phyloP scores from a whole-genome alignment of 371 early-diverging fungal genomes.

The Mortierella sp. region DNA sequence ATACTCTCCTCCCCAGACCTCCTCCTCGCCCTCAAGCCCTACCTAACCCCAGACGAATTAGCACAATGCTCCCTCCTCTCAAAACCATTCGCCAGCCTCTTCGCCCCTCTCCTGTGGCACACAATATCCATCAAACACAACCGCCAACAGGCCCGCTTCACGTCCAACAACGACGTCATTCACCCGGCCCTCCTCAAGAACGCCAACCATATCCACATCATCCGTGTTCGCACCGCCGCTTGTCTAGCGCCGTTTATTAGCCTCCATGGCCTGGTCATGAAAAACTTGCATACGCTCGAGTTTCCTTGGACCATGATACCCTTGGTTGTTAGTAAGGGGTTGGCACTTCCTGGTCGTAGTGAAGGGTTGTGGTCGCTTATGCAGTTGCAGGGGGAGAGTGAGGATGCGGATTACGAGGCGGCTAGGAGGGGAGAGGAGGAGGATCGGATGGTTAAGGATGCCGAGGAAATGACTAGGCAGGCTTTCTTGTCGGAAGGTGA shows the following conservation, averaged over 20 bases:
- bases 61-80: slow-evolving; percentile 14
- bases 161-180: neutral
- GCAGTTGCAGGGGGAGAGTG: neutral
- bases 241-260: neutral
- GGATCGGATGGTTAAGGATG: neutral
- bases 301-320: neutral
- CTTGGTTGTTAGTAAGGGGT: neutral
- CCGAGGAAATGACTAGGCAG: neutral
- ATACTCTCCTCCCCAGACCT: neutral
- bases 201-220: neutral
- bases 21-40: neutral
- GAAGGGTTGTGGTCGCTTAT: neutral
- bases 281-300: slow-evolving; percentile 1
- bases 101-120: slow-evolving; percentile 20
- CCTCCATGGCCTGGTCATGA: neutral
- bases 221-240: neutral
- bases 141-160: neutral
- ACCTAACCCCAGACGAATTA: slow-evolving; percentile 17
- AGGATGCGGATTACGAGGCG: neutral
- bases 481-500: neutral
- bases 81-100: neutral
- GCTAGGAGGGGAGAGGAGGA: neutral
- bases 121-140: neutral
- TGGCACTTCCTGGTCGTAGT: neutral
- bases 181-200: neutral